Evolutionary conservation across 495 filamentous ascomycete species (phyloP).

Genomic region (Xylaria nigripes): DNA sequence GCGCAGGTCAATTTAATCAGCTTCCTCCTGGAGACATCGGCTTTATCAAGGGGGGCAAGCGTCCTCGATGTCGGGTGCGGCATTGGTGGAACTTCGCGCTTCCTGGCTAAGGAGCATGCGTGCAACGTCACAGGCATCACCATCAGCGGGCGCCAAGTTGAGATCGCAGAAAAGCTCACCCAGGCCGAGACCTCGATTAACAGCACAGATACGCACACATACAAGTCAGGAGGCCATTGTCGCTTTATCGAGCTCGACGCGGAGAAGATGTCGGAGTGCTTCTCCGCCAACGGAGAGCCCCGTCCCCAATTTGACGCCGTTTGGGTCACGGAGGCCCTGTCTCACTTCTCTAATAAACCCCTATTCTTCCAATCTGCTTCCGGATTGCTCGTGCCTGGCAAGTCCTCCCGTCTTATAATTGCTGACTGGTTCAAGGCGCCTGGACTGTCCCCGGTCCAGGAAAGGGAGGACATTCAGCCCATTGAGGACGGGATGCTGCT

Average conservation of each 20-base stretch:
- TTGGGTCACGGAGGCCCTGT: constrained; percentile 53
- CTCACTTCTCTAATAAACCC: constrained; percentile 48
- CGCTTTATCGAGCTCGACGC: constrained; percentile 50
- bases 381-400: constrained; percentile 32
- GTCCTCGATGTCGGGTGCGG: constrained; percentile 52
- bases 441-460: constrained; percentile 31
- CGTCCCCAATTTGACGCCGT: constrained; percentile 40
- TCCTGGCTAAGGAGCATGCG: constrained; percentile 37
- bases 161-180: constrained; percentile 39
- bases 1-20: constrained; percentile 44
- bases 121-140: constrained; percentile 49
- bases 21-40: constrained; percentile 40
- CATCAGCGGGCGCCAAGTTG: constrained; percentile 48
- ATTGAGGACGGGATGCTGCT: constrained; percentile 55
- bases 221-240: constrained; percentile 35
- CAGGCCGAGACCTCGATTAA: constrained; percentile 21
- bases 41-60: constrained; percentile 22
- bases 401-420: constrained; percentile 39
- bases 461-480: constrained; percentile 44
- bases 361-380: constrained; percentile 46
- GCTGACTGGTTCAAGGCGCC: constrained; percentile 52
- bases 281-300: constrained; percentile 21
- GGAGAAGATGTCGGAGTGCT: constrained; percentile 48
- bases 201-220: constrained; percentile 21
- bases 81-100: constrained; percentile 47